These are phyloP conservation scores for Capsicum rhomboideum DNA, from an alignment of 257 asterid species.

Conservation along the genomic window DNA sequence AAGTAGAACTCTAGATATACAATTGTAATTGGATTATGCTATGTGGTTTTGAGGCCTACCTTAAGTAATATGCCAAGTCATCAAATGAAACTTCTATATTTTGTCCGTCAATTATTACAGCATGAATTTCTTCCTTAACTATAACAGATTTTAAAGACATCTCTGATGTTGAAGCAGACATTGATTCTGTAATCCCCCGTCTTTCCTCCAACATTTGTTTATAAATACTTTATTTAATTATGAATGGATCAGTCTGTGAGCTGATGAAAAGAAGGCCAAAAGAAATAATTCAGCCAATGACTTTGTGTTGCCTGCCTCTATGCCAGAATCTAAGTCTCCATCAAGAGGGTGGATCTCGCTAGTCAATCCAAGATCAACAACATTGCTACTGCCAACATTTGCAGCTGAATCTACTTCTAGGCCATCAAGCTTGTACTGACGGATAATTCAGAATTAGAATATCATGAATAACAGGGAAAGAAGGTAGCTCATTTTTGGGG, in stretches of 20 bases:
- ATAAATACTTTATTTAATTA: constrained; percentile 7
- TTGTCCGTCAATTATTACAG: constrained; percentile 47
- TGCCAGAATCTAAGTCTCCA: constrained; percentile 33
- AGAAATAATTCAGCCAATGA: constrained; percentile 8
- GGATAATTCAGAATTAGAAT: too few species aligned
- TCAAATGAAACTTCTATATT: constrained; percentile 64
- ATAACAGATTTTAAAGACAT: constrained; percentile 43
- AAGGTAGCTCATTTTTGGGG: too few species aligned
- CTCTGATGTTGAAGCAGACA: constrained; percentile 41
- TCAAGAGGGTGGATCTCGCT: constrained; percentile 46
- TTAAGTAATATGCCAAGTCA: constrained; percentile 70
- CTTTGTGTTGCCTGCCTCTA: constrained; percentile 46
- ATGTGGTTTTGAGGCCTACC: constrained; percentile 25
- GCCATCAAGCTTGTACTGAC: constrained; percentile 55
- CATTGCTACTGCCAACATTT: constrained; percentile 36
- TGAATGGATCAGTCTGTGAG: not conserved
- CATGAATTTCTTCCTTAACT: constrained; percentile 51
- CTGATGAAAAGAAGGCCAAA: constrained; percentile 5
- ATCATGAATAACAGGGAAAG: too few species aligned
- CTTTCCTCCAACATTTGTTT: constrained; percentile 42
- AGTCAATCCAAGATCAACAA: constrained; percentile 40
- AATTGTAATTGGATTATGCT: not conserved
- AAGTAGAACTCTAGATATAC: not conserved
- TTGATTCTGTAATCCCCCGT: constrained; percentile 47
- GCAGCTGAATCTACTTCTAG: constrained; percentile 59